phyloP scores from a whole-genome alignment of 495 filamentous ascomycete species.

The Letharia columbiana region DNA sequence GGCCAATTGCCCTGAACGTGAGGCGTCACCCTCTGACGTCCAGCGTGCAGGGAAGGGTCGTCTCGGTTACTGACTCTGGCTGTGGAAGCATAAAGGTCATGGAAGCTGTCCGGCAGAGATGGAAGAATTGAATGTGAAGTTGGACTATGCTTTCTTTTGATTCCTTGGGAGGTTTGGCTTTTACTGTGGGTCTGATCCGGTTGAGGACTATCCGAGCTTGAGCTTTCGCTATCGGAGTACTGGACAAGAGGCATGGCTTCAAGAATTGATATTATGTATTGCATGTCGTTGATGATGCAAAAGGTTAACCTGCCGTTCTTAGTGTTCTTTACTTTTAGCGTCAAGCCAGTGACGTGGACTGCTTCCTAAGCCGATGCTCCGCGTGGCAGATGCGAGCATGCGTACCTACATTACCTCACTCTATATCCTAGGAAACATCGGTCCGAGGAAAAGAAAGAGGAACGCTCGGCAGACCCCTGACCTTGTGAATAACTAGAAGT shows the following conservation, averaged over 20 bases:
- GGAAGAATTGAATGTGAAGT: conserved; percentile 43
- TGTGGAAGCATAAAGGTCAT: conserved; percentile 78
- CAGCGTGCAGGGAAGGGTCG: conserved; percentile 76
- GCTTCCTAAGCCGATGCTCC: not conserved
- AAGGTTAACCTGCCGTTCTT: not conserved
- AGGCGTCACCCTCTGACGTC: conserved; percentile 69
- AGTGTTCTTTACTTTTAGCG: not conserved
- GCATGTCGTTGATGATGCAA: not conserved
- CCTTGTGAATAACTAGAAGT: too few relatives aligned
- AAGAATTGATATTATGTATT: not conserved
- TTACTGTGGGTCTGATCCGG: conserved; percentile 23
- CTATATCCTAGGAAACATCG: too few relatives aligned
- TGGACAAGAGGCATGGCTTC: conserved; percentile 49
- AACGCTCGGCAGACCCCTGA: too few relatives aligned
- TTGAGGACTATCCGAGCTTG: conserved; percentile 52
- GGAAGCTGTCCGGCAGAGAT: conserved; percentile 73
- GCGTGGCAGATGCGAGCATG: not conserved
- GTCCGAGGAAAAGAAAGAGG: too few relatives aligned
- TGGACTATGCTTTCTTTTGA: conserved; percentile 31
- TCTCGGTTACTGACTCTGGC: conserved; percentile 56
- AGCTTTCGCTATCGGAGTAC: conserved; percentile 39
- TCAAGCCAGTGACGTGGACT: not conserved
- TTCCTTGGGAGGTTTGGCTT: conserved; percentile 3
- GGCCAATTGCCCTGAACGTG: conserved; percentile 91
- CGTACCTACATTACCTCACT: too few relatives aligned